phyloP scores from a whole-genome alignment of 1,284 basidiomycete genomes.

The Ceratobasidium sp. region DNA sequence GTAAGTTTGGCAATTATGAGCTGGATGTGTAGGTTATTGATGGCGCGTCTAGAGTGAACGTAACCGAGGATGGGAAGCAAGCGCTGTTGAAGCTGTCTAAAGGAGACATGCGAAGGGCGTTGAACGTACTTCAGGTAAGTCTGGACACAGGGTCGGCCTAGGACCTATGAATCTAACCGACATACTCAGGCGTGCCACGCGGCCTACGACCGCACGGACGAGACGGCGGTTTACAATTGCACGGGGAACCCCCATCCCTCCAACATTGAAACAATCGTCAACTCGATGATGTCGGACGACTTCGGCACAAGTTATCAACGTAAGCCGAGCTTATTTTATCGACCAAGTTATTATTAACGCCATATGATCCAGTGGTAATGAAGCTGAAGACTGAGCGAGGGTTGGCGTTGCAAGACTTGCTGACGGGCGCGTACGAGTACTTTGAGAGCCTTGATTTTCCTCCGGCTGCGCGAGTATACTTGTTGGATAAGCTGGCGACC shows the following conservation, averaged over 20 bases:
- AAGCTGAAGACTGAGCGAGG: slow-evolving; percentile 92
- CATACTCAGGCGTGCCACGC: slow-evolving; percentile 86
- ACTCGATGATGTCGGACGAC: slow-evolving; percentile 96
- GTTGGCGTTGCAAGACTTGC: slow-evolving; percentile 93
- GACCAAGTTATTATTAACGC: background rate
- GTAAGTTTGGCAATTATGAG: slow-evolving; percentile 65
- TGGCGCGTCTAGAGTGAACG: slow-evolving; percentile 74
- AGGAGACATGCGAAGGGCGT: slow-evolving; percentile 97
- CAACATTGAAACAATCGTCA: slow-evolving; percentile 93
- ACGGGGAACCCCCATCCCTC: slow-evolving; percentile 96
- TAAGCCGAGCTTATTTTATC: slow-evolving; percentile 60
- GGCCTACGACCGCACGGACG: slow-evolving; percentile 90
- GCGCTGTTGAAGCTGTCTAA: slow-evolving; percentile 93
- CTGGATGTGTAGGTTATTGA: background rate
- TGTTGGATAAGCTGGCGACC: slow-evolving; percentile 90
- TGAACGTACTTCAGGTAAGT: slow-evolving; percentile 88
- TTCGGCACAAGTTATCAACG: slow-evolving; percentile 93
- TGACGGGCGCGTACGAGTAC: slow-evolving; percentile 94
- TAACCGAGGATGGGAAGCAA: slow-evolving; percentile 88
- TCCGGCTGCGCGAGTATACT: slow-evolving; percentile 86
- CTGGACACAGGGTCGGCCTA: background rate
- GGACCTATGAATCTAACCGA: background rate
- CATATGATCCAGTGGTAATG: slow-evolving; percentile 77
- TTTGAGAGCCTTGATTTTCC: slow-evolving; percentile 89
- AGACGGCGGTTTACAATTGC: slow-evolving; percentile 95